Percentiles rank a stretch among this genome's conserved stretches.
Conservation (phyloP, 495 filamentous ascomycete genomes). For the Massariosphaeria phaeospora region DNA sequence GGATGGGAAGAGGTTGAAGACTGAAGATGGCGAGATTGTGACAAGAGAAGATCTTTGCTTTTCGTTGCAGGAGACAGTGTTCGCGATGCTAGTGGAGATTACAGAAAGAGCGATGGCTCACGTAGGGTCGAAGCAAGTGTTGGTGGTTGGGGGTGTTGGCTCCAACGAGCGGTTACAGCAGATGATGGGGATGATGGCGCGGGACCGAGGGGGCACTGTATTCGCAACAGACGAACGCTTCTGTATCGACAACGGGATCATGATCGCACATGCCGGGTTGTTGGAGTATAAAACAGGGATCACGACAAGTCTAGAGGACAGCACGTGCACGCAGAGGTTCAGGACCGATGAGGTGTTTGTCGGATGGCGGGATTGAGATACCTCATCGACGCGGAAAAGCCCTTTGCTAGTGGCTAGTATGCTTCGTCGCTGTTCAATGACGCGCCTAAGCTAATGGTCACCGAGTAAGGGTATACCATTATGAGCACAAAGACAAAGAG, state of each 20-base stretch:
- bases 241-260: constrained; percentile 98
- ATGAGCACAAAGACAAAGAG: no score
- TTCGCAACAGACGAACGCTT: constrained; percentile 95
- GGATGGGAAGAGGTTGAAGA: constrained; percentile 37
- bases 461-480: no score
- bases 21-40: constrained; percentile 46
- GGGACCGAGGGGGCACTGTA: constrained; percentile 79
- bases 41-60: constrained; percentile 90
- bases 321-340: constrained; percentile 88
- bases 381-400: no score
- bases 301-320: constrained; percentile 68
- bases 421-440: no score
- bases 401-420: no score
- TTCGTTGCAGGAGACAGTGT: constrained; percentile 90
- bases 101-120: constrained; percentile 98
- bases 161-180: constrained; percentile 92
- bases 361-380: constrained; percentile 74
- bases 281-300: constrained; percentile 77
- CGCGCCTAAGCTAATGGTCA: no score
- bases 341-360: constrained; percentile 91
- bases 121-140: constrained; percentile 80
- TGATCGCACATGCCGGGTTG: constrained; percentile 97
- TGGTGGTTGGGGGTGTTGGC: constrained; percentile 98
- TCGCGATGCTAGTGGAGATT: constrained; percentile 95
- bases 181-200: constrained; percentile 98